Evolutionary conservation across 2,329 filamentous ascomycete genomes (phyloP).

Genomic region (Penicillium glabrum): DNA sequence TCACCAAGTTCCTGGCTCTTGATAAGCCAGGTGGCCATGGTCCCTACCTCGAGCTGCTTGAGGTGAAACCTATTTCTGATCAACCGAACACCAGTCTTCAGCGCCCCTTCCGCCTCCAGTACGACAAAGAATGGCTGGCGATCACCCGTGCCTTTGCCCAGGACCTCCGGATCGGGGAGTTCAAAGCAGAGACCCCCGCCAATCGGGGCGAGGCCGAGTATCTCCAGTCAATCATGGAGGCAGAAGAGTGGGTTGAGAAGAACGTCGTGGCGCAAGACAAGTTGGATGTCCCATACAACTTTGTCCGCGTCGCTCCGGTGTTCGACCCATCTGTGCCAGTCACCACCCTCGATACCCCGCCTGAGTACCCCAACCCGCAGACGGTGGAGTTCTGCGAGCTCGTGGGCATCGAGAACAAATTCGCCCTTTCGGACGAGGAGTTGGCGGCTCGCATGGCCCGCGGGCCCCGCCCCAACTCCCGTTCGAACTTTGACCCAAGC

Average conservation of each 20-base stretch:
- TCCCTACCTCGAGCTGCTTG: slow-evolving; percentile 73
- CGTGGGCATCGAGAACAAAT: slow-evolving; percentile 73
- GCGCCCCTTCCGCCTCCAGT: slow-evolving; percentile 64
- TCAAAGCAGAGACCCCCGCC: slow-evolving; percentile 51
- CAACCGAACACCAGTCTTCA: slow-evolving; percentile 19
- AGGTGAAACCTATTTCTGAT: slow-evolving; percentile 55
- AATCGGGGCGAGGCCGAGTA: slow-evolving; percentile 72
- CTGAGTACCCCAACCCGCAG: slow-evolving; percentile 83
- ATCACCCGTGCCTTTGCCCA: slow-evolving; percentile 80
- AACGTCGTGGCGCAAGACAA: slow-evolving; percentile 65
- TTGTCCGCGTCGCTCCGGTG: slow-evolving; percentile 71
- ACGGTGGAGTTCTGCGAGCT: slow-evolving; percentile 79
- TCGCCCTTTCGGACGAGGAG: slow-evolving; percentile 71
- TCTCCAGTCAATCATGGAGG: slow-evolving; percentile 63
- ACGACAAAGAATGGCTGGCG: slow-evolving; percentile 94
- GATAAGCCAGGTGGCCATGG: slow-evolving; percentile 81
- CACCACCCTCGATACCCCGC: slow-evolving; percentile 59
- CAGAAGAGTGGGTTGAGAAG: slow-evolving; percentile 77
- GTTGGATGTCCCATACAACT: slow-evolving; percentile 74
- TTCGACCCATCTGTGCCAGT: slow-evolving; percentile 62
- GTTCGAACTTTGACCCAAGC: neutral
- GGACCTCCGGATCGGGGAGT: slow-evolving; percentile 64
- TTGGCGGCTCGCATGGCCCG: slow-evolving; percentile 57
- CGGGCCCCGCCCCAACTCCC: slow-evolving; percentile 52
- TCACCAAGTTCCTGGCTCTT: slow-evolving; percentile 81